phyloP scores from a whole-genome alignment of 1,139 yeast genomes.

The Kurtzmaniella natalensis region DNA sequence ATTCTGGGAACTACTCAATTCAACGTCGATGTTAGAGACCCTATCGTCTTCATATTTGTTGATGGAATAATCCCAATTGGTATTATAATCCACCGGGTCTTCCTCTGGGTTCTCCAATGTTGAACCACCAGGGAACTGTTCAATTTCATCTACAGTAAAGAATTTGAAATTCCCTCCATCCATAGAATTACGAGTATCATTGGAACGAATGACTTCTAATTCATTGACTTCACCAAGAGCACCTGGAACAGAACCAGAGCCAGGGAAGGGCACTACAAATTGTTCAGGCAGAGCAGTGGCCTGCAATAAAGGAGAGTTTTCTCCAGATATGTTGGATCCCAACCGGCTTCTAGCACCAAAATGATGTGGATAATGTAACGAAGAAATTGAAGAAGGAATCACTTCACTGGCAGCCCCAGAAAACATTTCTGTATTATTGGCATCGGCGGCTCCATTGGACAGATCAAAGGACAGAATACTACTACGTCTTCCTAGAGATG shows the following conservation, averaged over 20 bases:
- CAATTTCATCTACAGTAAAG: slow-evolving; percentile 79
- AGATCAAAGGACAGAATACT: slow-evolving; percentile 40
- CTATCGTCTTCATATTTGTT: slow-evolving; percentile 44
- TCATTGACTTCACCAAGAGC: slow-evolving; percentile 15
- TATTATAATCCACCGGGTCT: slow-evolving; percentile 57
- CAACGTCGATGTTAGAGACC: slow-evolving; percentile 1
- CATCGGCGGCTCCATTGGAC: slow-evolving; percentile 34
- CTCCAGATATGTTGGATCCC: slow-evolving; percentile 24
- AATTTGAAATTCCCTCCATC: slow-evolving; percentile 52
- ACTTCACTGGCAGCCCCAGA: slow-evolving; percentile 90
- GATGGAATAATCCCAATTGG: slow-evolving; percentile 59
- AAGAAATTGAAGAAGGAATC: slow-evolving; percentile 84
- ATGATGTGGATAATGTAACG: slow-evolving; percentile 74
- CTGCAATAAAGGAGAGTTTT: slow-evolving; percentile 35
- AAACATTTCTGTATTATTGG: slow-evolving; percentile 65
- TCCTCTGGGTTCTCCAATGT: slow-evolving; percentile 56
- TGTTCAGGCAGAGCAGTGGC: slow-evolving; percentile 8
- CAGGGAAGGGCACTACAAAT: too few relatives aligned
- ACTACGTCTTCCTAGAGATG: slow-evolving; percentile 18
- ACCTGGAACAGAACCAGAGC: too few relatives aligned
- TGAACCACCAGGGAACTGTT: slow-evolving; percentile 83
- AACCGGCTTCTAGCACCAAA: slow-evolving; percentile 33
- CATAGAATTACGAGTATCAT: slow-evolving; percentile 23
- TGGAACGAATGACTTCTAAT: slow-evolving; percentile 25
- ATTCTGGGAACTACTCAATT: slow-evolving; percentile 5